Evolutionary conservation across 2,329 filamentous ascomycete genomes (phyloP).

Genomic region (Torrubiellomyces zombiae): DNA sequence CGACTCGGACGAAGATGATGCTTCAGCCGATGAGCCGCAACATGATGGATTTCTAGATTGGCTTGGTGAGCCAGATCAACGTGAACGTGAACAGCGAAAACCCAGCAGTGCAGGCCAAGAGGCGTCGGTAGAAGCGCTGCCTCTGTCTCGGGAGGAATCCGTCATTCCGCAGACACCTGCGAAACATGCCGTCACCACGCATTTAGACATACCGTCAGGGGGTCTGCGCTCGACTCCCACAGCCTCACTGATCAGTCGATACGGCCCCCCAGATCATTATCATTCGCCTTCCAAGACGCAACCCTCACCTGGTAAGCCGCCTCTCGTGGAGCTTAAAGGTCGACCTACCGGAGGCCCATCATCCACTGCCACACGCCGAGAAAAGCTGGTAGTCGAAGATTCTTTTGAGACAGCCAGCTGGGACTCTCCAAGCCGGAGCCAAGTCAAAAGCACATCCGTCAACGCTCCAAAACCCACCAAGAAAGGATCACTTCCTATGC

Average conservation of each 20-base stretch:
- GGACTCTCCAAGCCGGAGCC: slow-evolving; percentile 11
- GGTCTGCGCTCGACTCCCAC: slow-evolving; percentile 20
- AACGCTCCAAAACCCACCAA: no score
- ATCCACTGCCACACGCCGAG: slow-evolving; percentile 6
- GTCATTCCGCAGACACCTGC: slow-evolving; percentile 26
- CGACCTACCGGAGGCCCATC: slow-evolving; percentile 7
- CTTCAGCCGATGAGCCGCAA: slow-evolving; percentile 6
- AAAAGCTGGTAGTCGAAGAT: slow-evolving; percentile 25
- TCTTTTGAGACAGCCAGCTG: slow-evolving; percentile 24
- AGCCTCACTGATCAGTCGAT: slow-evolving; percentile 22
- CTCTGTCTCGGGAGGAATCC: slow-evolving; percentile 13
- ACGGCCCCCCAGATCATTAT: slow-evolving; percentile 16
- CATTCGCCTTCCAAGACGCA: slow-evolving; percentile 22
- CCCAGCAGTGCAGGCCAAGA: slow-evolving; percentile 8
- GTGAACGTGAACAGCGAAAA: slow-evolving; percentile 11
- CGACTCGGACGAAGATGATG: slow-evolving; percentile 22
- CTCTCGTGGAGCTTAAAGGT: slow-evolving; percentile 8
- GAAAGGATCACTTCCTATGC: no score
- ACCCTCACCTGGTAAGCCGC: slow-evolving; percentile 11
- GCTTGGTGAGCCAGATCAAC: slow-evolving; percentile 10
- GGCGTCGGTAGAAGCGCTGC: not conserved
- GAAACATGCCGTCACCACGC: slow-evolving; percentile 10
- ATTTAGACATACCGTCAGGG: slow-evolving; percentile 26
- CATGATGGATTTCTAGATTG: slow-evolving; percentile 17
- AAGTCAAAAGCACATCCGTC: no score